Evolutionary conservation across 495 filamentous ascomycete species (phyloP).

Genomic region (Daldinia bambusicola): DNA sequence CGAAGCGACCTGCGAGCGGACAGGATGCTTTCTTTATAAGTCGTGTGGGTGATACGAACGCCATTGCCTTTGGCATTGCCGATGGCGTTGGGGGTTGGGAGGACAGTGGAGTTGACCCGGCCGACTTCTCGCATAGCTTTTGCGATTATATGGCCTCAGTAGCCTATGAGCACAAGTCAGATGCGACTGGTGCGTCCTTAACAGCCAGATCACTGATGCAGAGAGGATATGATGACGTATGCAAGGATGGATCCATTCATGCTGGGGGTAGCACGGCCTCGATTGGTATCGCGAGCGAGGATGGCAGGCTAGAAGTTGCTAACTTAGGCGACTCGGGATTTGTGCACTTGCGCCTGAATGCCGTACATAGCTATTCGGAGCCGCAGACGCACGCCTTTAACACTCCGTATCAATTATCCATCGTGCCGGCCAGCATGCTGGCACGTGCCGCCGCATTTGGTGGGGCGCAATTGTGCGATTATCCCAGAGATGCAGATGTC

Average conservation of each 20-base stretch:
- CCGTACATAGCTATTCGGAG: conserved; percentile 80
- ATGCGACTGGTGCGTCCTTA: conserved; percentile 50
- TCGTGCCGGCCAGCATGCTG: conserved; percentile 82
- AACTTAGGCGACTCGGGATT: conserved; percentile 99
- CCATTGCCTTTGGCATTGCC: conserved; percentile 83
- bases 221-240: conserved; percentile 80
- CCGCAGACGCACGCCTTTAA: conserved; percentile 98
- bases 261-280: conserved; percentile 93
- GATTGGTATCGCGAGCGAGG: conserved; percentile 73
- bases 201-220: conserved; percentile 80
- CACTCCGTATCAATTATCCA: conserved; percentile 92
- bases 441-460: conserved; percentile 81
- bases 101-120: conserved; percentile 89
- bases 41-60: conserved; percentile 67
- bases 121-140: conserved; percentile 94
- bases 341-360: conserved; percentile 82
- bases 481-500: conserved; percentile 84
- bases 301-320: conserved; percentile 83
- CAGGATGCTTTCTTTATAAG: conserved; percentile 97
- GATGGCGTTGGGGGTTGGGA: conserved; percentile 97
- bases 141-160: conserved; percentile 88
- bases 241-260: conserved; percentile 73
- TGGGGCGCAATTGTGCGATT: conserved; percentile 79
- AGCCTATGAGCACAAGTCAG: conserved; percentile 63
- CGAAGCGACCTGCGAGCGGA: conserved; percentile 77